Conservation (phyloP, 1,139 yeast genomes). For the Sugiyamaella paludigena region DNA sequence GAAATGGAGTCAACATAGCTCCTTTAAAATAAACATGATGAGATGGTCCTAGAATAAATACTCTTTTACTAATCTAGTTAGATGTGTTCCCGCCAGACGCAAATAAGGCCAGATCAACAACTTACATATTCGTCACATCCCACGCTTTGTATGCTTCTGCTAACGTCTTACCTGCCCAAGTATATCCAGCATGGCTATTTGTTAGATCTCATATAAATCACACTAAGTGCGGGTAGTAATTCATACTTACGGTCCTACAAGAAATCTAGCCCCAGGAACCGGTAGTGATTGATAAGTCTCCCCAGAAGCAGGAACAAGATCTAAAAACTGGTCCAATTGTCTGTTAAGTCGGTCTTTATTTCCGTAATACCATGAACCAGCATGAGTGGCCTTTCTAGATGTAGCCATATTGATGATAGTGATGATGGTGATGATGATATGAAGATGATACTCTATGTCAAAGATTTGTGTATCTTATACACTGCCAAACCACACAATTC, state of each 20-base stretch:
- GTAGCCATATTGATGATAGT: neutral
- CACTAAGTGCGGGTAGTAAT: too few relatives aligned
- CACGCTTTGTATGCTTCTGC: constrained; percentile 75
- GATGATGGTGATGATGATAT: neutral
- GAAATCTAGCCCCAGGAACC: constrained; percentile 59
- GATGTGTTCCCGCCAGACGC: too few relatives aligned
- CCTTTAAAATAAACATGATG: constrained; percentile 81
- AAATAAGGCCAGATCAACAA: too few relatives aligned
- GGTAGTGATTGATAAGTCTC: constrained; percentile 31
- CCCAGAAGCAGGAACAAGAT: constrained; percentile 31
- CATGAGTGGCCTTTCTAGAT: constrained; percentile 59
- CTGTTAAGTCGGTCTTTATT: constrained; percentile 43
- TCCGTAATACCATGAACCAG: constrained; percentile 83
- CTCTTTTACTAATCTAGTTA: constrained; percentile 45
- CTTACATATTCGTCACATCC: constrained; percentile 51
- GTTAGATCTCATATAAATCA: constrained; percentile 10
- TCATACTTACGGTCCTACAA: constrained; percentile 51
- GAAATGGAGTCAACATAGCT: constrained; percentile 56
- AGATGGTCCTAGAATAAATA: constrained; percentile 87
- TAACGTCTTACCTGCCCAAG: constrained; percentile 74
- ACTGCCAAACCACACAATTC: too few relatives aligned
- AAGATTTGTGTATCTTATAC: too few relatives aligned
- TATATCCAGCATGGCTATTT: constrained; percentile 77
- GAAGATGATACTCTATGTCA: neutral
- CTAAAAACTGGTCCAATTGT: constrained; percentile 51